Evolutionary conservation across 495 filamentous ascomycete genomes (phyloP).

Genomic region (Penicillium crystallinum): DNA sequence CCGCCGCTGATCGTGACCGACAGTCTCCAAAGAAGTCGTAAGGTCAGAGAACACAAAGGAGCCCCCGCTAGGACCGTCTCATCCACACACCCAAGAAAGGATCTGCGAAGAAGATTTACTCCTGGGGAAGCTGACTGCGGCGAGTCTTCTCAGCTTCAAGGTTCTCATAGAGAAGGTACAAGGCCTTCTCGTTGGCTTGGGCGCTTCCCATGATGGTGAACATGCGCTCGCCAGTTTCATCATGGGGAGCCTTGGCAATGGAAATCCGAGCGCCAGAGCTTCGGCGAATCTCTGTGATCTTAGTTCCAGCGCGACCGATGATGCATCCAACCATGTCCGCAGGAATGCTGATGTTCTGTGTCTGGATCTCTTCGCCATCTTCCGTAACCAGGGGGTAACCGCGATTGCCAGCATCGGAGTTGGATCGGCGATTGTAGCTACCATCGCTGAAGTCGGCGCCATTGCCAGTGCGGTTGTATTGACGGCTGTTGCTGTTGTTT

Average conservation of each 20-base stretch:
- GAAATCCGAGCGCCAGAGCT: constrained; percentile 94
- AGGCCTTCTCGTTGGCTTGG: constrained; percentile 85
- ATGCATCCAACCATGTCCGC: constrained; percentile 99
- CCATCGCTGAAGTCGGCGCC: constrained; percentile 94
- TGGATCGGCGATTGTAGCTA: constrained; percentile 68
- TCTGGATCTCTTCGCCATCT: constrained; percentile 95
- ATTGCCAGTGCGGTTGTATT: constrained; percentile 90
- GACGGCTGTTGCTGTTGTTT: constrained; percentile 57
- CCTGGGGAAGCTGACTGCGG: constrained; percentile 74
- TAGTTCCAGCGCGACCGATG: constrained; percentile 87
- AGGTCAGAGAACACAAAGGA: constrained; percentile 27
- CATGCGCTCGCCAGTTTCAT: constrained; percentile 97
- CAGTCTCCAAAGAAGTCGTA: constrained; percentile 33
- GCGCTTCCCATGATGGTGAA: constrained; percentile 97
- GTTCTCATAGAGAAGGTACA: constrained; percentile 97
- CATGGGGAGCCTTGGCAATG: constrained; percentile 96
- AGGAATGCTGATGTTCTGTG: constrained; percentile 98
- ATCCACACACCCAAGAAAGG: constrained; percentile 16
- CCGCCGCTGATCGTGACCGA: constrained; percentile 34
- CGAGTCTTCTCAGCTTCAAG: constrained; percentile 98
- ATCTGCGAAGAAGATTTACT: constrained; percentile 36
- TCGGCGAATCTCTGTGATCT: constrained; percentile 97
- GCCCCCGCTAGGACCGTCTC: constrained; percentile 14
- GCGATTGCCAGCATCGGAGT: constrained; percentile 66
- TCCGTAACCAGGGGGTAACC: constrained; percentile 82